phyloP scores from a whole-genome alignment of 192 early-diverging fungal species.

The Linnemannia hyalina region DNA sequence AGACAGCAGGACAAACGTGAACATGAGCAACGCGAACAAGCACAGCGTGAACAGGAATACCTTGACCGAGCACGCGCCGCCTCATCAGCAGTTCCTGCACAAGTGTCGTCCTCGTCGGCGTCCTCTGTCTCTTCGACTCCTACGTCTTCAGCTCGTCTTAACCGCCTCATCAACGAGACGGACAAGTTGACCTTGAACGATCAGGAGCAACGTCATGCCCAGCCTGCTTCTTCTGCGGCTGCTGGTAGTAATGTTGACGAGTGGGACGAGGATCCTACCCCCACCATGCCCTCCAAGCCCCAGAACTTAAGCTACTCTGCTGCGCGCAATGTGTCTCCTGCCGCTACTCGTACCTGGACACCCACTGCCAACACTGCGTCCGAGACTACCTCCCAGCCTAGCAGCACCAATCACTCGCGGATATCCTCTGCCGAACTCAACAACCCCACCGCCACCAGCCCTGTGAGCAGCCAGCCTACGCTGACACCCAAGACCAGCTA shows the following conservation, averaged over 20 bases:
- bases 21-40: background rate
- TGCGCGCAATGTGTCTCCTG: constrained; percentile 41
- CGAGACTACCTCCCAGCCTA: background rate
- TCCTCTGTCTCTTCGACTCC: constrained; percentile 3
- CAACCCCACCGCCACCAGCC: background rate
- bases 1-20: constrained; percentile 26
- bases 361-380: constrained; percentile 18
- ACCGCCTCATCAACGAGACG: constrained; percentile 35
- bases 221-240: background rate
- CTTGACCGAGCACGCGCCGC: background rate
- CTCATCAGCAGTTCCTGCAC: background rate
- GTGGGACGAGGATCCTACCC: constrained; percentile 55
- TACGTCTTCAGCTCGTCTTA: constrained; percentile 20
- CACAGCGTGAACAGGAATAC: constrained; percentile 12
- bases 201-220: constrained; percentile 35
- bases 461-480: constrained; percentile 15
- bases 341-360: constrained; percentile 49
- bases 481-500: constrained; percentile 38
- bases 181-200: constrained; percentile 36
- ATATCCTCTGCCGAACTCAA: constrained; percentile 11
- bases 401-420: constrained; percentile 20
- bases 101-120: constrained; percentile 3
- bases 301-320: constrained; percentile 36
- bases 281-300: constrained; percentile 38
- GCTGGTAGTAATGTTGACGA: constrained; percentile 16